Evolutionary conservation across 2,329 filamentous ascomycete genomes (phyloP).

Genomic region (Ophiocordyceps camponoti-saundersi): DNA sequence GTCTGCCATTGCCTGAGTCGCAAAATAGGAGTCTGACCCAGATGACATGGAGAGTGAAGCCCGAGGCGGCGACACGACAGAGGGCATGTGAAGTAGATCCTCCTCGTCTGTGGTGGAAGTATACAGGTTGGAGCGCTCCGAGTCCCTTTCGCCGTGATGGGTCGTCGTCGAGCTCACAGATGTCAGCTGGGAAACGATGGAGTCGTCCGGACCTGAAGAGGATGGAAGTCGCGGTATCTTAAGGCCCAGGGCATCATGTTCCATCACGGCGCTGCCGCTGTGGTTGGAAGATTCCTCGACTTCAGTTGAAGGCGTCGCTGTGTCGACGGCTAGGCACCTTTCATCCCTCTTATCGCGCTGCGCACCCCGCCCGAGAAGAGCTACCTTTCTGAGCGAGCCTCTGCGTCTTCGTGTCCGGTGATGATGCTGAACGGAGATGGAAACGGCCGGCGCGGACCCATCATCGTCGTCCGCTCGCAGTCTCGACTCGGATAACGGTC

Average conservation of each 20-base stretch:
- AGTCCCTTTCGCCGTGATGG: conserved; percentile 5
- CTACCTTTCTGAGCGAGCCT: background rate
- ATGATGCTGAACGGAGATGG: background rate
- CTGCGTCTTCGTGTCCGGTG: background rate
- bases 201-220: conserved; percentile 25
- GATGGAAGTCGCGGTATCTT: conserved; percentile 29
- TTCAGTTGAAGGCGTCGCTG: conserved; percentile 11
- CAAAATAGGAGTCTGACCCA: conserved; percentile 47
- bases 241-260: conserved; percentile 24
- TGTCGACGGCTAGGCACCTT: conserved; percentile 26
- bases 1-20: conserved; percentile 21
- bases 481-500: background rate
- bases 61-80: conserved; percentile 24
- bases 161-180: conserved; percentile 4
- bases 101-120: conserved; percentile 63
- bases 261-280: conserved; percentile 5
- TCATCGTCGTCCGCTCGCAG: background rate
- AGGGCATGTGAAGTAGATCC: conserved; percentile 50
- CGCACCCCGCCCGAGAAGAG: background rate
- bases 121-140: conserved; percentile 24
- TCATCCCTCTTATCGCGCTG: conserved; percentile 36
- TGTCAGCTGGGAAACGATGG: conserved; percentile 20
- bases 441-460: background rate
- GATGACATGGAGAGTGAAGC: conserved; percentile 30
- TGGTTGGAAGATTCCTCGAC: conserved; percentile 6